Conservation (phyloP, 2,329 filamentous ascomycete genomes). For the Fusarium anthophilum region DNA sequence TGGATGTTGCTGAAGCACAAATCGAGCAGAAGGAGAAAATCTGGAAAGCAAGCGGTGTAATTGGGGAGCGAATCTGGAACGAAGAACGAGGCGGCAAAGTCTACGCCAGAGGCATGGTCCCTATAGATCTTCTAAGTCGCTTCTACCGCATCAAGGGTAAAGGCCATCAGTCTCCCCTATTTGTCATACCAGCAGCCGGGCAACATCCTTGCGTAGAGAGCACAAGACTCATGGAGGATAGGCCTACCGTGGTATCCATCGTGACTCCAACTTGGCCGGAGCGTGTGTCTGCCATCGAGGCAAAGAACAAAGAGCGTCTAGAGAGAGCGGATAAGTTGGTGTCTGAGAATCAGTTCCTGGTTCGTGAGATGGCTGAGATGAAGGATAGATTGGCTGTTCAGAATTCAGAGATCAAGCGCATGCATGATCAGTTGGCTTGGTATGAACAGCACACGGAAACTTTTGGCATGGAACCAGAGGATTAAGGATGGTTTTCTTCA, state of each 20-base stretch:
- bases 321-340: constrained; percentile 33
- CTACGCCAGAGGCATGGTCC: constrained; percentile 56
- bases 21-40: constrained; percentile 47
- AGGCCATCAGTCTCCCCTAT: constrained; percentile 57
- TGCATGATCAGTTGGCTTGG: constrained; percentile 26
- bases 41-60: constrained; percentile 51
- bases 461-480: background rate
- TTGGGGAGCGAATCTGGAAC: constrained; percentile 52
- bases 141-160: constrained; percentile 61
- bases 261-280: constrained; percentile 45
- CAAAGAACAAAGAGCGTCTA: constrained; percentile 35
- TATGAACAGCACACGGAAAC: constrained; percentile 22
- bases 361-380: constrained; percentile 36
- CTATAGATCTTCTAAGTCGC: constrained; percentile 60
- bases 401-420: constrained; percentile 32
- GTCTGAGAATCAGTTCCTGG: constrained; percentile 25
- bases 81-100: constrained; percentile 42
- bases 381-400: constrained; percentile 28
- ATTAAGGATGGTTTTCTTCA: background rate
- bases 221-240: constrained; percentile 56
- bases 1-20: constrained; percentile 58
- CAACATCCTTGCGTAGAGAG: constrained; percentile 56
- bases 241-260: constrained; percentile 52
- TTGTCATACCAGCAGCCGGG: constrained; percentile 61
- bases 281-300: constrained; percentile 47